phyloP scores from a whole-genome alignment of 495 filamentous ascomycete genomes.

The Lasiosphaeris hirsuta region DNA sequence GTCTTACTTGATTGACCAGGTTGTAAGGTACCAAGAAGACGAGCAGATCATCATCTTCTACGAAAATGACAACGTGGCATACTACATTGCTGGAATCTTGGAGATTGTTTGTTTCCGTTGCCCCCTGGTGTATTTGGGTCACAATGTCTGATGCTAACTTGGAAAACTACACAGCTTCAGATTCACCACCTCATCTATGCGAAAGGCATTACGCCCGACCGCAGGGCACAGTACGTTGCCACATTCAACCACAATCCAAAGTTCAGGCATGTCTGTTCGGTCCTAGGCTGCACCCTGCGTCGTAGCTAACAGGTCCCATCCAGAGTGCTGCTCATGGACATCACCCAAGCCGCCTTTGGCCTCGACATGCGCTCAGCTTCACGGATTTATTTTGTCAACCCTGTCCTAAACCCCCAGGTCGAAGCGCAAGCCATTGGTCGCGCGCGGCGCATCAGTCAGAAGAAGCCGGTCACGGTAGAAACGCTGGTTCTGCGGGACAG shows the following conservation, averaged over 20 bases:
- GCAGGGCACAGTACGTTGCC: conserved; percentile 67
- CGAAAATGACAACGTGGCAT: conserved; percentile 80
- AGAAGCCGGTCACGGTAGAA: conserved; percentile 76
- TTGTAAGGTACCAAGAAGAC: conserved; percentile 58
- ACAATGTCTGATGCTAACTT: conserved; percentile 14
- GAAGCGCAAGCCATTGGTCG: conserved; percentile 92
- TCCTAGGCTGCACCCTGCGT: neutral
- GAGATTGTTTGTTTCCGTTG: conserved; percentile 51
- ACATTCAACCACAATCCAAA: conserved; percentile 67
- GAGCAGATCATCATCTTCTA: conserved; percentile 95
- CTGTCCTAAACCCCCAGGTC: conserved; percentile 78
- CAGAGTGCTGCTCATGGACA: conserved; percentile 85
- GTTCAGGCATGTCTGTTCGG: conserved; percentile 34
- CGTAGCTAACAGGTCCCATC: conserved; percentile 4
- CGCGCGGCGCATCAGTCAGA: conserved; percentile 84
- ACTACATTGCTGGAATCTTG: conserved; percentile 75
- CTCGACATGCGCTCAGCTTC: conserved; percentile 79
- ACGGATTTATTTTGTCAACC: conserved; percentile 88
- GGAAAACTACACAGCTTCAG: conserved; percentile 42
- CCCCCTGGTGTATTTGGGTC: neutral
- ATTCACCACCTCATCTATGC: conserved; percentile 82
- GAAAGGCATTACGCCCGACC: conserved; percentile 54
- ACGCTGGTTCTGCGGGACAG: conserved; percentile 79
- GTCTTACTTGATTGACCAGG: conserved; percentile 74
- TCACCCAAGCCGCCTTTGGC: conserved; percentile 81